Percentiles rank a stretch among this genome's conserved stretches.
Conservation (phyloP, 495 filamentous ascomycete species). For the Elasticomyces elasticus region DNA sequence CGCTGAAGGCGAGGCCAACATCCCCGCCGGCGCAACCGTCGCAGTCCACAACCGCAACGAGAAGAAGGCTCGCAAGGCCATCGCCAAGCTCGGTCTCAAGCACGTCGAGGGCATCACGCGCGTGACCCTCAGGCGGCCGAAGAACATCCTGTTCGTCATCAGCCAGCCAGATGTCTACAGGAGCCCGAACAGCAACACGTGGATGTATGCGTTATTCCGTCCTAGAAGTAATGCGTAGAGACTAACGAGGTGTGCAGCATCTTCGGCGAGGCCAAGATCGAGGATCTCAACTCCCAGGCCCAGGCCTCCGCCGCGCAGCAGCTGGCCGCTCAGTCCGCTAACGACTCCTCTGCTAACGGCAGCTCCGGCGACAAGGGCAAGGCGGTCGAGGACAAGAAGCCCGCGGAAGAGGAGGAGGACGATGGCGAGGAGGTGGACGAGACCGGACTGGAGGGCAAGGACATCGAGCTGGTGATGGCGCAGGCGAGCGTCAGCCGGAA, state of each 20-base stretch:
- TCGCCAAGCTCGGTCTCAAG: conserved; percentile 94
- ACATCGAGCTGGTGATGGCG: conserved; percentile 98
- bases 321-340: conserved; percentile 58
- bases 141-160: conserved; percentile 99
- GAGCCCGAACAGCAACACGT: conserved; percentile 95
- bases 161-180: conserved; percentile 99
- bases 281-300: conserved; percentile 96
- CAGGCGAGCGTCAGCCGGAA: conserved; percentile 92
- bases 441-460: conserved; percentile 87
- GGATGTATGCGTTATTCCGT: too few species aligned
- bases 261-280: conserved; percentile 99
- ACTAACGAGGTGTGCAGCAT: conserved; percentile 48
- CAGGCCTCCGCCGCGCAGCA: conserved; percentile 89
- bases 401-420: conserved; percentile 73
- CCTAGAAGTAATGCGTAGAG: too few species aligned
- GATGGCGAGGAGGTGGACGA: conserved; percentile 95
- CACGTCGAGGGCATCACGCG: conserved; percentile 94
- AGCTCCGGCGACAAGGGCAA: conserved; percentile 53
- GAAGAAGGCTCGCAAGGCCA: conserved; percentile 99
- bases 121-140: conserved; percentile 92
- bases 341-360: conserved; percentile 45
- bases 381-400: conserved; percentile 71
- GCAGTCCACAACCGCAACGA: conserved; percentile 95
- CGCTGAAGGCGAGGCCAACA: conserved; percentile 50
- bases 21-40: conserved; percentile 78